Base-by-base conservation (phyloP, 1,139 yeast genomes). In the Sugiyamaella japonica region DNA sequence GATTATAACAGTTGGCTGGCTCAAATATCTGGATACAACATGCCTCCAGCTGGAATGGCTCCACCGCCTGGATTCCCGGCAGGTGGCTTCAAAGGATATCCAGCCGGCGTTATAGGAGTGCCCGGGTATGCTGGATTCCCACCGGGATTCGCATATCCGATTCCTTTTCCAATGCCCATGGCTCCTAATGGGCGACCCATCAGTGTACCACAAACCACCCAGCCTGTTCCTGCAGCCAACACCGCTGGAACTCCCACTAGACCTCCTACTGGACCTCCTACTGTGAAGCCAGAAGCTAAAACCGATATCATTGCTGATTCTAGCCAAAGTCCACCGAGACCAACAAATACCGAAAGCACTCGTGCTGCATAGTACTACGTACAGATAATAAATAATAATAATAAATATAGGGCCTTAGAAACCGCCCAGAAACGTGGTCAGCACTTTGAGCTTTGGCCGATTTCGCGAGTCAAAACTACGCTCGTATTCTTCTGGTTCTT, bases 401-500 rank as follows among this genome's bases (percentile, higher is more conserved):
- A 45, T 36, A 36, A 45, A 45, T 12, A 20, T 3, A 7, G 16
- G 13, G 28, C 15, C 15, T 38, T 15, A 45, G 25, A 45, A 45
- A 6, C 49, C 49, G 37, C 61, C 61, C 10, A 48, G 39, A 32
- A 56, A 59, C 12, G 43, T 56, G 6, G 62, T 59, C 12, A 57
- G 47, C 9, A 59, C 50, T 5, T 45, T 36, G 20, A 59, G 34
- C 45, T 52, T 53, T 7, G 62, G 62, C 16, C 61, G 37, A 29
- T 50, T 43, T 25, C 43, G 46, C 9, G 46, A 31, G 41, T 56
- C 59, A 42, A 34, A 48, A 23, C 20, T 36, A 10, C 45, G 12
- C 6, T 57, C 58, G 9, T 45, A 15, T 9, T 56, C 61, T 29
- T 56, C 59, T 2, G 62, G 61, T 46, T 59, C 62, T 12, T 58